phyloP scores from a whole-genome alignment of 306 rosid species.

The Quillaja saponaria region DNA sequence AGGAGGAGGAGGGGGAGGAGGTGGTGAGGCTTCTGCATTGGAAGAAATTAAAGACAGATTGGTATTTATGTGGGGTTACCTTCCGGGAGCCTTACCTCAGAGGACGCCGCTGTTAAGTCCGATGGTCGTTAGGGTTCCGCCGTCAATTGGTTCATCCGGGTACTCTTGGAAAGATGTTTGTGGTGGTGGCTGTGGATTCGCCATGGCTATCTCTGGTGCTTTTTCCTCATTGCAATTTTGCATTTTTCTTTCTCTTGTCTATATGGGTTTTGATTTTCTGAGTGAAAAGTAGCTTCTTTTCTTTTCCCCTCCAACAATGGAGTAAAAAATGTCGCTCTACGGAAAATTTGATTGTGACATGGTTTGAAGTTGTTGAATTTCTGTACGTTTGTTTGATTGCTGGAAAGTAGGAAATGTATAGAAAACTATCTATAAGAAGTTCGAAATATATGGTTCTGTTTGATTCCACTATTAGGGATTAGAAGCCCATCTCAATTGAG shows the following conservation, averaged over 20 bases:
- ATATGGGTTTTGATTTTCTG: background rate
- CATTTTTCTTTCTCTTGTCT: background rate
- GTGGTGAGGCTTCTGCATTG: constrained; percentile 34
- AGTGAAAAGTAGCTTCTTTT: background rate
- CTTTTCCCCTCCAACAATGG: background rate
- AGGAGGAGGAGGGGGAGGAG: background rate
- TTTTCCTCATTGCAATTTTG: background rate
- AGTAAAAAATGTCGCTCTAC: background rate
- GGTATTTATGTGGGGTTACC: constrained; percentile 88
- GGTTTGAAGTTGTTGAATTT: too few relatives aligned
- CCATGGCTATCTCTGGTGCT: constrained; percentile 86
- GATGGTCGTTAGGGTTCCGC: constrained; percentile 48
- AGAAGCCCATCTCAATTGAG: constrained; percentile 12
- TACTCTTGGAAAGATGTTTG: constrained; percentile 65
- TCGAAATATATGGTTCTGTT: too few relatives aligned
- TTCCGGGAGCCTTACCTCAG: constrained; percentile 90
- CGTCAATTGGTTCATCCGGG: constrained; percentile 18
- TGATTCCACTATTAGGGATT: too few relatives aligned
- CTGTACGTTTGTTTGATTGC: constrained; percentile 22
- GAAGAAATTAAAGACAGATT: constrained; percentile 32
- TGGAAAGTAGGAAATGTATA: constrained; percentile 32
- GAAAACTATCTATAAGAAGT: constrained; percentile 5
- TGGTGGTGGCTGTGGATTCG: constrained; percentile 98
- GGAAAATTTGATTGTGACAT: background rate
- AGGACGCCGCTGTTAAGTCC: constrained; percentile 76